These are phyloP conservation scores for Apiospora hydei DNA, from an alignment of 2,329 filamentous ascomycete genomes.

Conservation along the genomic window DNA sequence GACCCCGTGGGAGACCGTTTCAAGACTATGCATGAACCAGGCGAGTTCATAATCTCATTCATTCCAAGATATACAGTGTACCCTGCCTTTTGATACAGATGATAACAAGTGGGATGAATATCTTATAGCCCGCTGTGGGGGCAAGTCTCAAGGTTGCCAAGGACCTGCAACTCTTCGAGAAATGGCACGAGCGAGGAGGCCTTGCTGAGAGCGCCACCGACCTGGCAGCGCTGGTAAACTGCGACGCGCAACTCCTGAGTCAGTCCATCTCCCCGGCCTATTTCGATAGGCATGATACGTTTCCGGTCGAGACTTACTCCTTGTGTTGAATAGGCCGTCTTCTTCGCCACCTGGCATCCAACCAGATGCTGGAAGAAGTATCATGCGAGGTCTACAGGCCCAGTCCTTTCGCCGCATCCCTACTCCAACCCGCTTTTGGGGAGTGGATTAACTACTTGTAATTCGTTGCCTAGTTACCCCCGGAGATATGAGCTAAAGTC, in stretches of 20 bases:
- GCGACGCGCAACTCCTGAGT: conserved; percentile 33
- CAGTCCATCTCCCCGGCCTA: background rate
- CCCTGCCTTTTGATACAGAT: no score
- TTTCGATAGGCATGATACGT: background rate
- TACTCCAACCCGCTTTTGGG: conserved; percentile 24
- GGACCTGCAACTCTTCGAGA: conserved; percentile 34
- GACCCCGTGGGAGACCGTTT: conserved; percentile 25
- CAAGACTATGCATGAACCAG: background rate
- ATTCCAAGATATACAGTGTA: no score
- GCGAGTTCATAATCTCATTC: no score
- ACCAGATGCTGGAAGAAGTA: conserved; percentile 31
- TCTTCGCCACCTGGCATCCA: conserved; percentile 31
- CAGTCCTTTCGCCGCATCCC: conserved; percentile 27
- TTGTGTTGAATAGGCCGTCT: conserved; percentile 24
- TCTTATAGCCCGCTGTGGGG: conserved; percentile 32
- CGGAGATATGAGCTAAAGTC: conserved; percentile 21
- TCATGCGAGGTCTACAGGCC: conserved; percentile 28
- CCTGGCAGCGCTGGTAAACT: conserved; percentile 25
- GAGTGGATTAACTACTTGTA: background rate
- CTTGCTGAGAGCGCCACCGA: conserved; percentile 25
- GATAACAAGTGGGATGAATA: background rate
- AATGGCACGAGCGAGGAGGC: conserved; percentile 32
- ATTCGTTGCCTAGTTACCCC: conserved; percentile 23
- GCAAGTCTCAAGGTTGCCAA: conserved; percentile 32
- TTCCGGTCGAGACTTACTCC: background rate